These are phyloP conservation scores for Boletus patriciae DNA, from an alignment of 768 basidiomycete genomes.

Conservation along the genomic window DNA sequence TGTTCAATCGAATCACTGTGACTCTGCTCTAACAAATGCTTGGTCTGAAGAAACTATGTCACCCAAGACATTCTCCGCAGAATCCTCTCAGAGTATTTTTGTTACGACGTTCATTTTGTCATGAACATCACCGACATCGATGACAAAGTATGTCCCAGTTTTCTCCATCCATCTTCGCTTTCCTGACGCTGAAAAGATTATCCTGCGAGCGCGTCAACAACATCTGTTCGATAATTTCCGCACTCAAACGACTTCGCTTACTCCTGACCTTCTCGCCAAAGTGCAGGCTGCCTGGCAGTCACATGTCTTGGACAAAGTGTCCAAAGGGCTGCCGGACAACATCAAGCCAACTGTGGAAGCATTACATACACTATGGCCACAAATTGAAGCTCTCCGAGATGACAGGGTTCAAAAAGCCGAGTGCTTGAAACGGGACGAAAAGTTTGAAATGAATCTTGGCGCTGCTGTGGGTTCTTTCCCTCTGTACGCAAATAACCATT, in stretches of 20 bases:
- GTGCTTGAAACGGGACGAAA: constrained; percentile 79
- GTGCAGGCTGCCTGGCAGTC: constrained; percentile 63
- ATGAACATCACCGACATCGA: constrained; percentile 99
- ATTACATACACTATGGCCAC: constrained; percentile 55
- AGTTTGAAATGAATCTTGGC: constrained; percentile 86
- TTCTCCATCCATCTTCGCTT: neutral
- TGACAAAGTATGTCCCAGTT: constrained; percentile 74
- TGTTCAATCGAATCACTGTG: neutral
- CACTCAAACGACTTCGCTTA: constrained; percentile 51
- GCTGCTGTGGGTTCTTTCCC: constrained; percentile 59
- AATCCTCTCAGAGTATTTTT: constrained; percentile 93
- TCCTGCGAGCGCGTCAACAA: constrained; percentile 82
- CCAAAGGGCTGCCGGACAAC: constrained; percentile 57
- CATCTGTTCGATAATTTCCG: constrained; percentile 66
- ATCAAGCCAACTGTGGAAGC: constrained; percentile 49
- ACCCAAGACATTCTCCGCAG: constrained; percentile 41
- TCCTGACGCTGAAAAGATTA: constrained; percentile 64
- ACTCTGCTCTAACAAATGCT: constrained; percentile 1
- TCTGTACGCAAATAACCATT: constrained; percentile 7
- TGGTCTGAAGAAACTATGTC: constrained; percentile 74
- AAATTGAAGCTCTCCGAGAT: constrained; percentile 47
- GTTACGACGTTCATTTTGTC: constrained; percentile 96
- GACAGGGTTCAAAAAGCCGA: constrained; percentile 68
- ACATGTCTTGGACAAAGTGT: constrained; percentile 63
- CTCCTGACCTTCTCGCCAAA: constrained; percentile 55